Base-by-base conservation (phyloP, 2,329 filamentous ascomycete genomes). In the Stemphylium vesicarium region DNA sequence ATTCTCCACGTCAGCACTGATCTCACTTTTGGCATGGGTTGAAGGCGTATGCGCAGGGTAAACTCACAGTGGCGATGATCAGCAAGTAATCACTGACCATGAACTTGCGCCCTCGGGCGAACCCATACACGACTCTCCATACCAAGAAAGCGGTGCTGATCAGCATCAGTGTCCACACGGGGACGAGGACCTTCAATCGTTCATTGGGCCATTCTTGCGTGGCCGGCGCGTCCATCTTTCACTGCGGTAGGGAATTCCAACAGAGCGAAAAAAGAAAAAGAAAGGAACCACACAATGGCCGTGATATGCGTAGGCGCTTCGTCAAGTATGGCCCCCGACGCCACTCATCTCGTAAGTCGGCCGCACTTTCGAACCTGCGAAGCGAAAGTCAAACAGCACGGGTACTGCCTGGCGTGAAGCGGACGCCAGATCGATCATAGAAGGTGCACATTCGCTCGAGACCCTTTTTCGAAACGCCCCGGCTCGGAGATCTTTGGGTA, bases 11-110 rank as follows among this genome's bases (percentile, higher is more conserved):
- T 65, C 29, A 60, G 59, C 39, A 45, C 26, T 16, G 9, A 8
- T 11, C 33, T 12, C 16, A 20, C 47, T 33, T 32, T 40, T 3
- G 15, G 12, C 12, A 56, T 15, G 16, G 32, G 50, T 42, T 38
- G 33, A 39, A 18, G 33, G 39, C 39, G 44, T 37, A 42, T 37
- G 24, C 11, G 33, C 24, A 26, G 13, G 44, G 6, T 15, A 29
- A 20, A 66, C 66, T 53, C 57, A 69, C 65, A 50, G 57, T 56
- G 32, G 67, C 64, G 33, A 67, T 59, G 50, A 70, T 66, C 50
- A 70, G 50, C 46, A 69, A n/a, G 42, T 68, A 67, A 51, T 69
- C 66, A 43, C 60, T 63, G 13, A 54, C 16, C 58, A 69, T 59
- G 44, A 69, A 67, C 32, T 51, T 67, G 40, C 66, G 62, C 18